These are phyloP conservation scores for Calocera cornea DNA, from an alignment of 768 basidiomycete species.

Conservation along the genomic window DNA sequence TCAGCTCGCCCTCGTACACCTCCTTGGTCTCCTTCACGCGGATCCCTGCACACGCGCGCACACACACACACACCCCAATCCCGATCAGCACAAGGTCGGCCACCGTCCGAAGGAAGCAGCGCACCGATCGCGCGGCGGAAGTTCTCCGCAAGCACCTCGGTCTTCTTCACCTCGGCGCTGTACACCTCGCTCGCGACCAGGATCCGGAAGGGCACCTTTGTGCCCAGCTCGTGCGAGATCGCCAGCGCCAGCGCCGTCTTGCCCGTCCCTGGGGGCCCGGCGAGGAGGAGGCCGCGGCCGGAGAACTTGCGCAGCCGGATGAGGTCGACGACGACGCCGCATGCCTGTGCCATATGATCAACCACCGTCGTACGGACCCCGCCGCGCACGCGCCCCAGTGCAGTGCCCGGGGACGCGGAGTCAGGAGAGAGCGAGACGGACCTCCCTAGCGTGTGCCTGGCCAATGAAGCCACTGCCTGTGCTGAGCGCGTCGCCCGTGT, in stretches of 20 bases:
- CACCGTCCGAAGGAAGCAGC: constrained; percentile 24
- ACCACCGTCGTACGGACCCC: no score
- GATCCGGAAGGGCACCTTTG: constrained; percentile 93
- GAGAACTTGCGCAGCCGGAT: constrained; percentile 87
- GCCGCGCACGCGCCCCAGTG: no score
- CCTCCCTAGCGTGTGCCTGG: constrained; percentile 82
- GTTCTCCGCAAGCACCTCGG: constrained; percentile 87
- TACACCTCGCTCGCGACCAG: constrained; percentile 99
- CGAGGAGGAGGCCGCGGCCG: constrained; percentile 80
- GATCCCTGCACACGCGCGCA: constrained; percentile 53
- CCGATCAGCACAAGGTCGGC: not conserved
- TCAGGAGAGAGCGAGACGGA: constrained; percentile 25
- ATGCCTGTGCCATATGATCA: constrained; percentile 44
- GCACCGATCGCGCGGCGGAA: constrained; percentile 91
- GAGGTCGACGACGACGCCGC: constrained; percentile 78
- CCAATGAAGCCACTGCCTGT: constrained; percentile 83
- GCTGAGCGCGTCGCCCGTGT: constrained; percentile 63
- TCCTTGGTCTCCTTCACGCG: constrained; percentile 99
- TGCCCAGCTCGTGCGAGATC: constrained; percentile 83
- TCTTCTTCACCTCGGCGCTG: constrained; percentile 95
- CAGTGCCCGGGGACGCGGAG: no score
- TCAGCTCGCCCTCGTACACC: constrained; percentile 97
- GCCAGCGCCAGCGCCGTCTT: constrained; percentile 97
- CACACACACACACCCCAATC: not conserved
- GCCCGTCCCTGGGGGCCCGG: constrained; percentile 92